These are phyloP conservation scores for Pseudogymnoascus sp. DNA, from an alignment of 2,329 filamentous ascomycete genomes.

Conservation along the genomic window DNA sequence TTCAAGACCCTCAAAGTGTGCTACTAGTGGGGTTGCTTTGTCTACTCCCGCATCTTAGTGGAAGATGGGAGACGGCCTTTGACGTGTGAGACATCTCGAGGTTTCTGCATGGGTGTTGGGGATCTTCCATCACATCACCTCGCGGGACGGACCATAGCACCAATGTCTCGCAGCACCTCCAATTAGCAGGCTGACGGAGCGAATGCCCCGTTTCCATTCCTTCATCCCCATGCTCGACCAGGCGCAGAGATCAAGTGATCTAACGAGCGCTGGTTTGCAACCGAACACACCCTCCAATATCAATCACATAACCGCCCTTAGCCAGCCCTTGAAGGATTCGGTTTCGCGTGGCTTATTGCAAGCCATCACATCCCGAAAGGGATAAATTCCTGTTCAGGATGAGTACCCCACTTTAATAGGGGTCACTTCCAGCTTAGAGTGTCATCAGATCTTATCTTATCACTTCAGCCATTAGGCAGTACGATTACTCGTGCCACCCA, in stretches of 20 bases:
- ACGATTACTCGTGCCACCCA: neutral
- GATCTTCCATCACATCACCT: neutral
- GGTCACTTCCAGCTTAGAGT: conserved; percentile 8
- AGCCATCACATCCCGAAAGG: neutral
- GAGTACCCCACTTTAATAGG: neutral
- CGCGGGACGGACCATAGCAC: neutral
- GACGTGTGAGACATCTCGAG: neutral
- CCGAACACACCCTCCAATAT: neutral
- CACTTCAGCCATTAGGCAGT: neutral
- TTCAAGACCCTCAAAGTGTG: neutral
- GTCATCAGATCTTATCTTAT: conserved; percentile 9
- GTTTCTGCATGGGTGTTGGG: neutral
- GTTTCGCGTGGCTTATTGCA: neutral
- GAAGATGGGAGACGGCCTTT: neutral
- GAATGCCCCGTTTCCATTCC: neutral
- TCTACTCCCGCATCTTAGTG: neutral
- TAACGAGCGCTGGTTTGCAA: neutral
- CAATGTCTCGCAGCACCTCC: neutral
- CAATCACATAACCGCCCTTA: neutral
- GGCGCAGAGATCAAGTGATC: neutral
- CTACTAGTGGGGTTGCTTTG: neutral
- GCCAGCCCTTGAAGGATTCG: neutral
- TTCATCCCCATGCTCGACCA: neutral
- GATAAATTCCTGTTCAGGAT: neutral
- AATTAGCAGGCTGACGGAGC: neutral